Evolutionary conservation across 2,329 filamentous ascomycete genomes (phyloP).

Genomic region (Simplicillium aogashimaense): DNA sequence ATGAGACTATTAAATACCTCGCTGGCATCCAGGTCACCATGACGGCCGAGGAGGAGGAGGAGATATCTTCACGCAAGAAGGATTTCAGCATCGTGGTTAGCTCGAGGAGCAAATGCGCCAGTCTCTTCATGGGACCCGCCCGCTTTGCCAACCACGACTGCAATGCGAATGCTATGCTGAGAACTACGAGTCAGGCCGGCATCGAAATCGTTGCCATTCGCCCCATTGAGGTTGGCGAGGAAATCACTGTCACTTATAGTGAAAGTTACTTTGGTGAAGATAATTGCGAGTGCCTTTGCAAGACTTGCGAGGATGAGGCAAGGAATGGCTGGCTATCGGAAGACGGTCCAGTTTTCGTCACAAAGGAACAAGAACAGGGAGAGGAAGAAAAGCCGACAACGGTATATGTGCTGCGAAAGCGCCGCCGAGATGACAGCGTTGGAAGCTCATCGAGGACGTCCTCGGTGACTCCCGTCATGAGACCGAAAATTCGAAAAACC

Average conservation of each 20-base stretch:
- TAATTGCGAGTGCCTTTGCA: slow-evolving; percentile 91
- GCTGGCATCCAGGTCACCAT: slow-evolving; percentile 87
- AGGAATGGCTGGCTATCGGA: slow-evolving; percentile 74
- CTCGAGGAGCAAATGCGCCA: slow-evolving; percentile 80
- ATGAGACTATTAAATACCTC: slow-evolving; percentile 84
- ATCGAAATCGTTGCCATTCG: slow-evolving; percentile 84
- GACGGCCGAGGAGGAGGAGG: slow-evolving; percentile 80
- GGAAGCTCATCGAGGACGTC: slow-evolving; percentile 43
- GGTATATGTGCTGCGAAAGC: slow-evolving; percentile 46
- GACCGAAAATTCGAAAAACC: slow-evolving; percentile 36
- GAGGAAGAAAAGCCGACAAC: slow-evolving; percentile 17
- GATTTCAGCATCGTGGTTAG: slow-evolving; percentile 98
- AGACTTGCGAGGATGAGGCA: slow-evolving; percentile 66
- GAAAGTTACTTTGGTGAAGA: slow-evolving; percentile 92
- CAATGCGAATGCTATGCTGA: slow-evolving; percentile 78
- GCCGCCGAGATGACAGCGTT: slow-evolving; percentile 40
- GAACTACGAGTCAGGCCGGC: slow-evolving; percentile 72
- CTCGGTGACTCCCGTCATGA: slow-evolving; percentile 45
- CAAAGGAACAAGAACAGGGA: slow-evolving; percentile 44
- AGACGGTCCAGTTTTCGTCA: slow-evolving; percentile 33
- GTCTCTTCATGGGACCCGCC: slow-evolving; percentile 87
- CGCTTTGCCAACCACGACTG: slow-evolving; percentile 98
- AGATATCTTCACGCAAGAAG: slow-evolving; percentile 70
- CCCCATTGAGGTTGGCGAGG: slow-evolving; percentile 77
- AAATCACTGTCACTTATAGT: slow-evolving; percentile 94